Base-by-base conservation (phyloP, 352 stramenopile species). In the Phytophthora tubulina region DNA sequence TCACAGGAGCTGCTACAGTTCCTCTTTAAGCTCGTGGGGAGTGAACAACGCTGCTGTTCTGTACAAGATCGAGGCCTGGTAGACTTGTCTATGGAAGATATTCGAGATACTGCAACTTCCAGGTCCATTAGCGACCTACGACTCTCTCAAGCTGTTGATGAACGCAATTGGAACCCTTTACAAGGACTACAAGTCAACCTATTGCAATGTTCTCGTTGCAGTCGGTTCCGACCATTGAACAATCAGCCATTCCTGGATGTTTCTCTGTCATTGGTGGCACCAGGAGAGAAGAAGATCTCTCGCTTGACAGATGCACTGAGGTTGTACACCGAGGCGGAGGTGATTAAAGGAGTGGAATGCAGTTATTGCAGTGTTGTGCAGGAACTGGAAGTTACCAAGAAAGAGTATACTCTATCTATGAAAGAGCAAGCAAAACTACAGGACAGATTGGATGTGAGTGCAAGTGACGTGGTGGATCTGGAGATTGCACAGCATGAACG, bases 1-100 rank as follows among this genome's bases (percentile, higher is more conserved):
- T 89, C 89, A 35, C 88, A 96, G 68, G 89, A 96, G 68, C 73
- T 96, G 27, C 72, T 96, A 50, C 89, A 95, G 75, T 93, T 93
- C 59, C 74, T 95, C n/a, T 86, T 96, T 67, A 91, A 92, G 56
- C 60, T 94, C 11, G 83, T 96, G n/a, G 78, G 81, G 35, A 78
- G 83, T 42, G 86, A 94, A 33, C 86, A 94, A 59, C 78, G 80
- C 48, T 60, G 69, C 45, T 89, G 76, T 33, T 72, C 68, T 0
- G 68, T 87, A 45, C 81, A 81, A 36, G 88, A 93, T 38, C 70
- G 78, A 17, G 86, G 85, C 4, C 72, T 93, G 1, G 77, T 75
- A 44, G 84, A 90, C 56, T 70, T 94, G 39, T 64, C 53, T 4
- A 61, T 72, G 36, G 68, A 73, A 15, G 48, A 70, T 35, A 48